Evolutionary conservation across 2,329 filamentous ascomycete genomes (phyloP), one percentile per base, ranked within the genome.

Genomic region (Ophiosphaerella narmari): DNA sequence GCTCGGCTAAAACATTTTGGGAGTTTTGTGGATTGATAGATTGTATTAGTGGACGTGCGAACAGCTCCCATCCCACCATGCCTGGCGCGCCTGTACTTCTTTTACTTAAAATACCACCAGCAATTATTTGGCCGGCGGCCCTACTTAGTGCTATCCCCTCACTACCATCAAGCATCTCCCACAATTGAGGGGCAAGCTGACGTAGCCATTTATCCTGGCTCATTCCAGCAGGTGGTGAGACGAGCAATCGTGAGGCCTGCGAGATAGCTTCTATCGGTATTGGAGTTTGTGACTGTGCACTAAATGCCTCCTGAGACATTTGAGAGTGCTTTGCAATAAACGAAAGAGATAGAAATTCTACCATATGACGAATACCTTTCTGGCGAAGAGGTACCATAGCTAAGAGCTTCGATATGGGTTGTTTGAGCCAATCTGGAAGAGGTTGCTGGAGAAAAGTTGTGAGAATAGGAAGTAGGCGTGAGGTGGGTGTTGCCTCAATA

Each of bases 301-400:
- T 60, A 5, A 60, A 57, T 37, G 61, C 53, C 7, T 67, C 57
- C 29, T 64, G 46, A 45, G 58, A 72, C 70, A 48, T 74, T 72
- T 56, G 75, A 78, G 53, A 81, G 79, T 72, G 70, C 38, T 72
- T 65, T 5, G 66, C 66, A 0, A 86, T 82, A 53, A 89, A 86
- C 6, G 88, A 84, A 1, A 86, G 81, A 49, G 89, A 87, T 32
- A 90, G 78, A 63, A 90, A 90, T 63, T 90, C 87, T 53, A 90
- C 77, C 0, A 85, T 87, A 23, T 83, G 81, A 31, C 87, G 80
- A 12, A 90, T 85, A 14, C 87, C 87, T 53, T 84, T 80, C 2
- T 76, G 73, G 4, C 86, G 78, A 23, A 89, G 75, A 1, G 87
- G 87, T 8, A 90, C 64, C 11, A 78, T 66, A 1, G 86, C 84